A percentile compares a stretch with the other conserved stretches of the same genome.
Evolutionary conservation across 2,329 filamentous ascomycete genomes (phyloP).

Genomic region (Tothia fuscella): DNA sequence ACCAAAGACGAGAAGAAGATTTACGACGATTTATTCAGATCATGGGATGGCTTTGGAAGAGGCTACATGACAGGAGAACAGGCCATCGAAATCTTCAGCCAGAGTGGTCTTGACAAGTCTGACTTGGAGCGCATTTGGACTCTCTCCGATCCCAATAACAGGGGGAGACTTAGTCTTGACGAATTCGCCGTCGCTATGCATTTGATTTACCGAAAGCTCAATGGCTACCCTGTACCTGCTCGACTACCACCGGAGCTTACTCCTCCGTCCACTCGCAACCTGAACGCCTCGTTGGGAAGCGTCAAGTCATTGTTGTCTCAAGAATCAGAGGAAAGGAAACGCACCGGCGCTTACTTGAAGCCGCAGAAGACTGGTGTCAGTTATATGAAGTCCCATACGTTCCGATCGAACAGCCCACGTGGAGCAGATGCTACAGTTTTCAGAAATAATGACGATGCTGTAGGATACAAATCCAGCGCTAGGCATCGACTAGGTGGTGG

Average conservation of each 20-base stretch:
- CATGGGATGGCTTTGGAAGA: slow-evolving; percentile 91
- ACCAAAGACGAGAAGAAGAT: slow-evolving; percentile 98
- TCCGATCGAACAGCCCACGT: slow-evolving; percentile 52
- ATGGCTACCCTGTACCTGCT: slow-evolving; percentile 84
- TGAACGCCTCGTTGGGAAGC: slow-evolving; percentile 84
- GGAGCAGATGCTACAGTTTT: slow-evolving; percentile 90
- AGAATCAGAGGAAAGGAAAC: slow-evolving; percentile 82
- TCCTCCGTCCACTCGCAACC: slow-evolving; percentile 85
- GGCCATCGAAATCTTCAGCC: slow-evolving; percentile 93
- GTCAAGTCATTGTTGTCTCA: slow-evolving; percentile 82
- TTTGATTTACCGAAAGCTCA: slow-evolving; percentile 92
- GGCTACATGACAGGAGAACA: slow-evolving; percentile 86
- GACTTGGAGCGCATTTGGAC: slow-evolving; percentile 94
- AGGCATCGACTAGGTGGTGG: slow-evolving; percentile 64
- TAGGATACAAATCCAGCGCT: slow-evolving; percentile 84
- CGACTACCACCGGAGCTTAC: slow-evolving; percentile 83
- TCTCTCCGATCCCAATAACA: slow-evolving; percentile 83
- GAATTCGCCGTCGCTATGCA: slow-evolving; percentile 99
- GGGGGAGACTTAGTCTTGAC: slow-evolving; percentile 85
- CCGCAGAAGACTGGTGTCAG: slow-evolving; percentile 97
- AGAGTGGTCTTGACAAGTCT: slow-evolving; percentile 82
- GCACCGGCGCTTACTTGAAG: slow-evolving; percentile 76
- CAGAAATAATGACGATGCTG: slow-evolving; percentile 87
- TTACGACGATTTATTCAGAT: slow-evolving; percentile 88
- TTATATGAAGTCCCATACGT: slow-evolving; percentile 92